Evolutionary conservation across 768 basidiomycete species (phyloP), one percentile per base, ranked within the genome.

Genomic region (Podaxis sp.): DNA sequence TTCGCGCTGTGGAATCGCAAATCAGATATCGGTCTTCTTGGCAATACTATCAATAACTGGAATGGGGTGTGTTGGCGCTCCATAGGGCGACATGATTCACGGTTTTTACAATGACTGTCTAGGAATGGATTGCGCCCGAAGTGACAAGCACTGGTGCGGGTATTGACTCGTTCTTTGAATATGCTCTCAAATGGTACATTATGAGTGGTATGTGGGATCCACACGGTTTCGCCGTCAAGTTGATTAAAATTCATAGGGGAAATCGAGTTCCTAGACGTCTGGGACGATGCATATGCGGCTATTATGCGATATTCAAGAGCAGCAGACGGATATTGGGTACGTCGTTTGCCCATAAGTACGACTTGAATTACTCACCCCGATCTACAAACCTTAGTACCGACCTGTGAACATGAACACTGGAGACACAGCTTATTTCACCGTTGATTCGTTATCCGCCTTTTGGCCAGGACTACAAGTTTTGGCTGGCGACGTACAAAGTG

Each of bases 361-460:
- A 52, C 50, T 1, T 57, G 29, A 37, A 47, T 59, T 36, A 27
- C 41, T 47, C 51, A 33, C 5, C 17, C 54, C 36, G 57, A 36
- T 57, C 13, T 37, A 40, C 27, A 37, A 46, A 52, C 29, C 43
- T 40, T 54, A 97, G 96, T 98, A 89, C 78, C 90, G 92, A 50
- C 86, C 83, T 24, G 86, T 95, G n/a, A 86, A 93, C 62, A 91
- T 95, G 75, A 76, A 85, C 55, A 85, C 78, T 29, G 94, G 96
- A 19, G 88, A 92, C 63, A 78, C 86, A 4, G 80, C 87, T 6
- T 92, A 88, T 69, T 76, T 81, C 50, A 90, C 88, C n/a, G 79
- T 96, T n/a, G 97, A 99, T 72, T 97, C 94, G 2, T 77, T 99
- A 15, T 93, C 94, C 2, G 95, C 97, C 1, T 99, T 98, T 73